phyloP scores from a whole-genome alignment of 169 alveolate genomes.

The Ichthyophthirius multifiliis region DNA sequence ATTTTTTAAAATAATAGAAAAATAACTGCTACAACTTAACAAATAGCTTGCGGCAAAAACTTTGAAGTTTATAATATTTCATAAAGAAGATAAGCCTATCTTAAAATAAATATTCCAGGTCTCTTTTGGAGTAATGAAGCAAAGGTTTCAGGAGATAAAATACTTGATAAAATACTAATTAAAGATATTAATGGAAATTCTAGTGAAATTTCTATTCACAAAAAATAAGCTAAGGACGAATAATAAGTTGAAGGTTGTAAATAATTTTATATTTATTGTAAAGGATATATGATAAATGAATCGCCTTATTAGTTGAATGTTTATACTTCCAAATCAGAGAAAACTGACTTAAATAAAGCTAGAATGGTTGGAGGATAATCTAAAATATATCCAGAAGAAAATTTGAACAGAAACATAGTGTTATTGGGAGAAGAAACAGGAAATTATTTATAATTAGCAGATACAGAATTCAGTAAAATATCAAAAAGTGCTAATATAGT shows the following conservation, averaged over 20 bases:
- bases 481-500: background rate
- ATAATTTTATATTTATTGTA: background rate
- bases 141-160: background rate
- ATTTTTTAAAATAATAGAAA: background rate
- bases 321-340: background rate
- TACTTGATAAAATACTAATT: background rate
- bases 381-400: slow-evolving; percentile 6
- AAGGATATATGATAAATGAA: background rate
- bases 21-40: background rate
- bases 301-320: background rate
- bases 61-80: background rate
- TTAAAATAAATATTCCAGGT: slow-evolving; percentile 10
- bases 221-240: background rate
- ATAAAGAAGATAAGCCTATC: background rate
- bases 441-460: background rate
- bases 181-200: background rate
- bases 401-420: background rate
- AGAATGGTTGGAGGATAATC: background rate
- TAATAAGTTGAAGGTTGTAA: background rate
- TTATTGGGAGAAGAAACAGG: slow-evolving; percentile 2
- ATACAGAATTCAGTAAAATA: background rate
- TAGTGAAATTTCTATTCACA: background rate
- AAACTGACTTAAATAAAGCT: background rate
- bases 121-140: slow-evolving; percentile 8
- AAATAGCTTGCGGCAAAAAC: background rate